Conservation (phyloP, 2,329 filamentous ascomycete genomes). For the Ophiostoma fasciatum region DNA sequence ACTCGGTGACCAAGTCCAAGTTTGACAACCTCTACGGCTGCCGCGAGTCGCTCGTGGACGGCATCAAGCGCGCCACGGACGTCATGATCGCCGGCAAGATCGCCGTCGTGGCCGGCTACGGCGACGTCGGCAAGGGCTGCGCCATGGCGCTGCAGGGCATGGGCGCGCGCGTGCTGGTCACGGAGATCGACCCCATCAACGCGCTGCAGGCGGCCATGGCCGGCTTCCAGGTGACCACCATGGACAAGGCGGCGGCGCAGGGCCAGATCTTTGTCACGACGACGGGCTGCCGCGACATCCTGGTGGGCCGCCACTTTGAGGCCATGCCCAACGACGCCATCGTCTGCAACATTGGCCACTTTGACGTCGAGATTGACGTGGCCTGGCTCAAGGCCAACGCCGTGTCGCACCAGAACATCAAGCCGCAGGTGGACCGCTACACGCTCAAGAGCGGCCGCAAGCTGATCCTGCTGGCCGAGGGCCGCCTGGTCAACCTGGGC, state of each 20-base stretch:
- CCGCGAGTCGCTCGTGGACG: slow-evolving; percentile 95
- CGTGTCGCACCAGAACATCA: slow-evolving; percentile 91
- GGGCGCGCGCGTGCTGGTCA: slow-evolving; percentile 92
- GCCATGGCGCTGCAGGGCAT: slow-evolving; percentile 90
- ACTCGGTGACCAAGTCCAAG: slow-evolving; percentile 99
- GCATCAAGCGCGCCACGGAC: slow-evolving; percentile 99
- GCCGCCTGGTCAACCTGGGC: slow-evolving; percentile 97
- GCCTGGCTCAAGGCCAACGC: slow-evolving; percentile 98
- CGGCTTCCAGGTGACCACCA: slow-evolving; percentile 91
- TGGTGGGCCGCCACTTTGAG: slow-evolving; percentile 84
- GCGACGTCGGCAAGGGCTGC: slow-evolving; percentile 98
- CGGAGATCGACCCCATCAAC: slow-evolving; percentile 98
- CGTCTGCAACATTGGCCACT: slow-evolving; percentile 99
- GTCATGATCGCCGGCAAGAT: slow-evolving; percentile 99
- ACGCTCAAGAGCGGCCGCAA: slow-evolving; percentile 84
- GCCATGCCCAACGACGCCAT: slow-evolving; percentile 95
- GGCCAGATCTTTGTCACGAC: slow-evolving; percentile 99
- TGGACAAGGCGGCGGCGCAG: slow-evolving; percentile 77
- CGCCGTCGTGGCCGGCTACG: slow-evolving; percentile 91
- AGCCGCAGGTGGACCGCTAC: slow-evolving; percentile 99
- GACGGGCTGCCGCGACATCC: slow-evolving; percentile 96
- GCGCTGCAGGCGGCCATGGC: slow-evolving; percentile 97
- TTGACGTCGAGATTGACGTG: slow-evolving; percentile 99
- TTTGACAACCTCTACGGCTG: slow-evolving; percentile 99
- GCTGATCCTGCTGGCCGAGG: slow-evolving; percentile 97